A percentile compares a stretch with the other conserved stretches of the same genome.
Evolutionary conservation across 352 stramenopile species (phyloP).

Genomic region (Phytophthora lateralis): DNA sequence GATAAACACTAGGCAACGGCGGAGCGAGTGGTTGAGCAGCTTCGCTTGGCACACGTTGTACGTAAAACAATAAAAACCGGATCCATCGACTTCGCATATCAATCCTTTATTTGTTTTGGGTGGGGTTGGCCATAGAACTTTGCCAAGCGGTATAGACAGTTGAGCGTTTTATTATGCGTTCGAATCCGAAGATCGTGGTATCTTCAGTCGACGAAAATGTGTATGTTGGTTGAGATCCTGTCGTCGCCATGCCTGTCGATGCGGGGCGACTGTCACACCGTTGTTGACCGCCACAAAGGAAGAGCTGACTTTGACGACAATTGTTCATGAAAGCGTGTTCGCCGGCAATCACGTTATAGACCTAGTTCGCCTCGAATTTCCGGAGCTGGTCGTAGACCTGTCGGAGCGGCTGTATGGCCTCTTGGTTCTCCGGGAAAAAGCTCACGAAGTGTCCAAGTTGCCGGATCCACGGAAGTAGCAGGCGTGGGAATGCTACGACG

Average conservation of each 20-base stretch:
- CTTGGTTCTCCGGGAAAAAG: conserved; percentile 88
- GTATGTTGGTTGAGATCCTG: neutral
- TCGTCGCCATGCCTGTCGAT: no score
- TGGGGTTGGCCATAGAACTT: neutral
- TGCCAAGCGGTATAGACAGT: conserved; percentile 7
- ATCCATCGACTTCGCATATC: no score
- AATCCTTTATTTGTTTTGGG: no score
- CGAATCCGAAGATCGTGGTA: conserved; percentile 1
- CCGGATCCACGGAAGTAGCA: conserved; percentile 87
- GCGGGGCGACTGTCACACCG: no score
- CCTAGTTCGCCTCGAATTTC: conserved; percentile 61
- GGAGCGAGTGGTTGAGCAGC: neutral
- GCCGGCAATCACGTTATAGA: conserved; percentile 11
- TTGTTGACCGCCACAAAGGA: no score
- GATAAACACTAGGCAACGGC: neutral
- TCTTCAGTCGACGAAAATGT: neutral
- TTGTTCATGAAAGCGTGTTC: neutral
- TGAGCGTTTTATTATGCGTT: no score
- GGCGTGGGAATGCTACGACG: conserved; percentile 52
- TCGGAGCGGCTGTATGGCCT: conserved; percentile 75
- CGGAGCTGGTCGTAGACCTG: conserved; percentile 84
- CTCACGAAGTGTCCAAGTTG: conserved; percentile 88
- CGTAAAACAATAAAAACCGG: no score
- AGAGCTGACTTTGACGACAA: no score
- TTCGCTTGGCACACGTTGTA: neutral